Percentiles rank a stretch among this genome's conserved stretches.
Evolutionary conservation across 2,329 filamentous ascomycete genomes (phyloP).

Genomic region (Celoporthe dispersa): DNA sequence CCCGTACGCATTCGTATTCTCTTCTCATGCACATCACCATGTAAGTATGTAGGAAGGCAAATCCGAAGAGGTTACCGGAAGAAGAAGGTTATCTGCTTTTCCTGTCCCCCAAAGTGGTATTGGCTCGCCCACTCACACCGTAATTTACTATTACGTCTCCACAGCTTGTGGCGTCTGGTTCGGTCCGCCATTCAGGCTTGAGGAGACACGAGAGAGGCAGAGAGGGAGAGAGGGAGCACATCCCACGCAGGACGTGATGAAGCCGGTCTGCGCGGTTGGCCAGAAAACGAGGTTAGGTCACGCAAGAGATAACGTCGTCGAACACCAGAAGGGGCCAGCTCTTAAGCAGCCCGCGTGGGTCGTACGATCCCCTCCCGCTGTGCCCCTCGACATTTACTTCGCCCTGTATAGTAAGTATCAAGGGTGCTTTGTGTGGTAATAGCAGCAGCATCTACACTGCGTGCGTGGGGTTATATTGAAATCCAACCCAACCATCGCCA

Average conservation of each 20-base stretch:
- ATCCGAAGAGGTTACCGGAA: not conserved
- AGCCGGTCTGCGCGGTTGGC: not conserved
- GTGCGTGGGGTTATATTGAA: not conserved
- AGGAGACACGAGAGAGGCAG: too few species aligned
- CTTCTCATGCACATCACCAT: not conserved
- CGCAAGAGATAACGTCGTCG: not conserved
- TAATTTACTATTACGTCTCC: too few species aligned
- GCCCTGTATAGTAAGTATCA: not conserved
- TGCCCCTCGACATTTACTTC: not conserved
- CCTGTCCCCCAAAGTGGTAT: too few species aligned
- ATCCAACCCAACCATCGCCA: not conserved
- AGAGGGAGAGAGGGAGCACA: not conserved
- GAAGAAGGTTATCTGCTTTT: not conserved
- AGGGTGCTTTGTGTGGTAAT: not conserved
- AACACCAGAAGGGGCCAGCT: not conserved
- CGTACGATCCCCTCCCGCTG: too few species aligned
- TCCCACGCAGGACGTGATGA: not conserved
- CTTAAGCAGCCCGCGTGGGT: not conserved
- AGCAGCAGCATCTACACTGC: not conserved
- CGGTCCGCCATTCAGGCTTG: not conserved
- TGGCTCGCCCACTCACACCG: not conserved
- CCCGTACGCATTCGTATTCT: not conserved
- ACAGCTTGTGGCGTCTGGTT: not conserved
- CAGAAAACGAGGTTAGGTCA: not conserved
- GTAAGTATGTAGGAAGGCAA: not conserved